phyloP scores from a whole-genome alignment of 2,329 filamentous ascomycete genomes.

The Fusarium equiseti region DNA sequence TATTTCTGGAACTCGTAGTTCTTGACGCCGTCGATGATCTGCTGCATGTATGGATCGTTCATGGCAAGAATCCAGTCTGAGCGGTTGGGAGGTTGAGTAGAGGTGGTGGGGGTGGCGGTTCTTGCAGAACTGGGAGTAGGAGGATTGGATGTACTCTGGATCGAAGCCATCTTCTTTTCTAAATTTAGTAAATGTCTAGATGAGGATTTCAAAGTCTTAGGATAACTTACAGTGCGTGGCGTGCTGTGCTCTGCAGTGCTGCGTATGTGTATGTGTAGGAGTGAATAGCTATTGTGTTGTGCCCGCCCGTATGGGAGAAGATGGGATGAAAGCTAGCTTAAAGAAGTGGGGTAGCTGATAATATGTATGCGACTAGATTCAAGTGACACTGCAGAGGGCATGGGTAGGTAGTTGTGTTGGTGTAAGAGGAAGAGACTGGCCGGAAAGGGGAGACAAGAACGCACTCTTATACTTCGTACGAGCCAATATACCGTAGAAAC shows the following conservation, averaged over 20 bases:
- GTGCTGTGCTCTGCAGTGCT: not conserved
- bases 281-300: not conserved
- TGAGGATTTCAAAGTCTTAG: not conserved
- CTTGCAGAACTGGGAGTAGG: no score
- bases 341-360: not conserved
- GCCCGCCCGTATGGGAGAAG: not conserved
- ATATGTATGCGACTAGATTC: not conserved
- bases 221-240: not conserved
- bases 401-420: not conserved
- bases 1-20: not conserved
- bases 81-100: not conserved
- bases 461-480: no score
- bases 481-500: no score
- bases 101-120: no score
- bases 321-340: not conserved
- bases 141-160: no score
- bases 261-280: not conserved
- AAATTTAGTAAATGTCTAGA: slow-evolving; percentile 38
- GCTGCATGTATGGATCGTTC: not conserved
- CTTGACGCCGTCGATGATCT: not conserved
- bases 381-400: not conserved
- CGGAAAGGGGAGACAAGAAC: not conserved
- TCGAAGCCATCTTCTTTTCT: not conserved
- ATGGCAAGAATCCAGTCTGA: not conserved
- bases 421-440: not conserved